Conservation (phyloP, 1,139 yeast genomes). For the Saccharomyces hybrid region DNA sequence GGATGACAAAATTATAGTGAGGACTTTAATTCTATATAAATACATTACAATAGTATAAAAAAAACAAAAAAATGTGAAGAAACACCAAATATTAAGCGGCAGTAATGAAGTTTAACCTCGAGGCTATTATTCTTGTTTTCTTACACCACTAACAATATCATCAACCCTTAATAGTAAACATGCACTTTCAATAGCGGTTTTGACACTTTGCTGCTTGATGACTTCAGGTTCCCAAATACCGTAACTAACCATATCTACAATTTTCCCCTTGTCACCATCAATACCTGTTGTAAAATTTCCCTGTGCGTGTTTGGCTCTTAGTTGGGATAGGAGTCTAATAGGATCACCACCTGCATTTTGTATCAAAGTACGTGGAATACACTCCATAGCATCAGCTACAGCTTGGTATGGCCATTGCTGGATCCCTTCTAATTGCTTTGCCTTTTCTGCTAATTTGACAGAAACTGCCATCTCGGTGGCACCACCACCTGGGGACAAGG, state of each 20-base stretch:
- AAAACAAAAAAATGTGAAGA: not conserved
- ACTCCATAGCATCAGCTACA: constrained; percentile 97
- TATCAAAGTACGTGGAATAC: constrained; percentile 90
- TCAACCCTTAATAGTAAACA: constrained; percentile 90
- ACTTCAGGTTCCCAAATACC: constrained; percentile 99
- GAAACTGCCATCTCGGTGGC: constrained; percentile 99
- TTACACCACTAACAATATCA: constrained; percentile 94
- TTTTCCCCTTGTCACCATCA: constrained; percentile 89
- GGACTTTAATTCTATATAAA: not conserved
- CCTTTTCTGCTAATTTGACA: constrained; percentile 80
- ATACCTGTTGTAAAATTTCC: constrained; percentile 83
- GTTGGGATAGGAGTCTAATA: constrained; percentile 75
- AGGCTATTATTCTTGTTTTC: constrained; percentile 36
- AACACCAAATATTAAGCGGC: not conserved
- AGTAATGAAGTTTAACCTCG: not conserved
- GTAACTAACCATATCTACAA: constrained; percentile 90
- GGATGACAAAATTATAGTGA: not conserved
- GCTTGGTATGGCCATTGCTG: constrained; percentile 99
- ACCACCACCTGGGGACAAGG: constrained; percentile 97
- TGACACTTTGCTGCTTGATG: constrained; percentile 90
- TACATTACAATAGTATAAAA: constrained; percentile 1
- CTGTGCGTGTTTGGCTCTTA: constrained; percentile 93
- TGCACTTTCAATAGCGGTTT: constrained; percentile 96
- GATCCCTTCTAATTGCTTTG: constrained; percentile 87
- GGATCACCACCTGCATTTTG: constrained; percentile 98